Evolutionary conservation across 2,329 filamentous ascomycete species (phyloP).

Genomic region (Stachybotrys chartarum): DNA sequence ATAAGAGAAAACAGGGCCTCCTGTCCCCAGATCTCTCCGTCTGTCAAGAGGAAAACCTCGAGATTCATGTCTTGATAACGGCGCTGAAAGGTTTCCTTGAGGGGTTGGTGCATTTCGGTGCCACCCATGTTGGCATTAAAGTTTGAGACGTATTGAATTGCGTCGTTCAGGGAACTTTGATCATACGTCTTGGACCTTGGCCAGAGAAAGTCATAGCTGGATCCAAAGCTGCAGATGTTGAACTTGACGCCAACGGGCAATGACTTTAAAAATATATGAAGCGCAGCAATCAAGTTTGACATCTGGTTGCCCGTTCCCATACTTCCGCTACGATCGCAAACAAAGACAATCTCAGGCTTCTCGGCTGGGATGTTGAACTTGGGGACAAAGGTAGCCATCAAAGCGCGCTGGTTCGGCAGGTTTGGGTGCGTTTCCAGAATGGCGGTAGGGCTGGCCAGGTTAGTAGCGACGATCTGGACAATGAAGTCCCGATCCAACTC

Average conservation of each 20-base stretch:
- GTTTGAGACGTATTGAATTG: conserved; percentile 29
- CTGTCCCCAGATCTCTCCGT: conserved; percentile 47
- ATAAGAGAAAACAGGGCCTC: conserved; percentile 36
- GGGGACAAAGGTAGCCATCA: conserved; percentile 67
- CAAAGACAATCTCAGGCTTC: conserved; percentile 59
- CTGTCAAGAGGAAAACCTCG: conserved; percentile 49
- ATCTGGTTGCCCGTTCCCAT: conserved; percentile 55
- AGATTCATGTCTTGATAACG: conserved; percentile 39
- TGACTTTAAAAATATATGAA: conserved; percentile 59
- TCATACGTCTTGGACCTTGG: conserved; percentile 37
- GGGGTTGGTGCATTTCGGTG: conserved; percentile 42
- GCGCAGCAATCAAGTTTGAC: conserved; percentile 42
- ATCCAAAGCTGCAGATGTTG: conserved; percentile 65
- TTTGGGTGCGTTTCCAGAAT: conserved; percentile 59
- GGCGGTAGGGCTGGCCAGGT: conserved; percentile 53
- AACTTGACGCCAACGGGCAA: conserved; percentile 57
- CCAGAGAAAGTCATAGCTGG: conserved; percentile 37
- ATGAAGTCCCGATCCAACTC: conserved; percentile 60
- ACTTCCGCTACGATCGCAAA: conserved; percentile 65
- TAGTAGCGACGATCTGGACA: conserved; percentile 54
- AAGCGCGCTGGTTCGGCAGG: conserved; percentile 52
- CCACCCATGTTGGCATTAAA: conserved; percentile 44
- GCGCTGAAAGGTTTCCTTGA: conserved; percentile 34
- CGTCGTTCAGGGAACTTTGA: conserved; percentile 33
- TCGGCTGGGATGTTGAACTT: conserved; percentile 55